These are phyloP conservation scores for Stagonosporopsis chrysanthemi DNA, from an alignment of 2,329 filamentous ascomycete genomes.

Conservation along the genomic window DNA sequence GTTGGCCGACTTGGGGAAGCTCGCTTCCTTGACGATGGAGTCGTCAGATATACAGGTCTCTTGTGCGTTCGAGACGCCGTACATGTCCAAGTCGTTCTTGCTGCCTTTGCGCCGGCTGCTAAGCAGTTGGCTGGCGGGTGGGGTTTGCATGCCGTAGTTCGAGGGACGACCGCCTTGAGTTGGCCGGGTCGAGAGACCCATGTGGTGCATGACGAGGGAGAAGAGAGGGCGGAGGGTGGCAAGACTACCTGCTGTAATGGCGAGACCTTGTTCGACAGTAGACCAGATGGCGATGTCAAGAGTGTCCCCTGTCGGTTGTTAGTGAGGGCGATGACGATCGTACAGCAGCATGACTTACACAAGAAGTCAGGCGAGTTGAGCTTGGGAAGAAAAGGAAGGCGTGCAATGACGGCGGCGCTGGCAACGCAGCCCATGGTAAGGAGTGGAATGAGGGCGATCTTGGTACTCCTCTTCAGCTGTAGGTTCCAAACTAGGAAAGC, in stretches of 20 bases:
- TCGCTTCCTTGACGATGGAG: slow-evolving; percentile 1
- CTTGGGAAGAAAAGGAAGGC: slow-evolving; percentile 38
- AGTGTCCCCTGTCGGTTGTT: slow-evolving; percentile 36
- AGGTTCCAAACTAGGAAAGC: slow-evolving; percentile 60
- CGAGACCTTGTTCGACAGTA: slow-evolving; percentile 46
- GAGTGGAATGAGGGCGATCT: slow-evolving; percentile 57
- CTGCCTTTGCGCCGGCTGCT: slow-evolving; percentile 25
- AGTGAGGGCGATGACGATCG: background rate
- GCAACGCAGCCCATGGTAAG: slow-evolving; percentile 60
- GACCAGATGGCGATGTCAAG: slow-evolving; percentile 50
- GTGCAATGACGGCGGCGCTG: slow-evolving; percentile 45
- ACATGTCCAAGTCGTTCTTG: slow-evolving; percentile 30
- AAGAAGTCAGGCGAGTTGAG: slow-evolving; percentile 45
- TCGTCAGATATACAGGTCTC: slow-evolving; percentile 30
- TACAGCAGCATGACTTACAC: slow-evolving; percentile 24
- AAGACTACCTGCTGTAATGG: slow-evolving; percentile 47
- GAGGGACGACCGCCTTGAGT: slow-evolving; percentile 29
- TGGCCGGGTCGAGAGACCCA: slow-evolving; percentile 36
- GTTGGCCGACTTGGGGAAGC: slow-evolving; percentile 20
- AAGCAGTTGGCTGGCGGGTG: slow-evolving; percentile 20
- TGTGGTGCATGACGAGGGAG: slow-evolving; percentile 31
- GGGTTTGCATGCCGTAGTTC: slow-evolving; percentile 30
- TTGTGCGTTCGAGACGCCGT: slow-evolving; percentile 29
- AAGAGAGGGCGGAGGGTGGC: slow-evolving; percentile 48
- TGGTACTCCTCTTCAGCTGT: slow-evolving; percentile 59